Evolutionary conservation across 163 green algal species (phyloP), one percentile per base, ranked within the genome.

Genomic region (Volvox carteri): DNA sequence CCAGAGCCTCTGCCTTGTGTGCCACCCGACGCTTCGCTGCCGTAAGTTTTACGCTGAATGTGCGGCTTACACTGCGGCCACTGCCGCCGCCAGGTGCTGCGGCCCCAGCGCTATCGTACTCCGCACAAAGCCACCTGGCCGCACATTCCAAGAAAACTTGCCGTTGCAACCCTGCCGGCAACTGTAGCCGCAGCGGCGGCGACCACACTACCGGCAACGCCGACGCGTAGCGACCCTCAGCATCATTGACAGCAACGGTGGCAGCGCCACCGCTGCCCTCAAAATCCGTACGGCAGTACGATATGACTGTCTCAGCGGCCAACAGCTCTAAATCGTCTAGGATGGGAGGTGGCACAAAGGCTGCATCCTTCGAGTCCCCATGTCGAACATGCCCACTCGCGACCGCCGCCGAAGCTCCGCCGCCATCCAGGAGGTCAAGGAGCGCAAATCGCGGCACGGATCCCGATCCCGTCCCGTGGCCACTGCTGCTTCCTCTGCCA

Each of bases 21-120:
- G 30, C 67, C 37, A 48, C 35, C 25, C 68, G 50, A 28, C 67
- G 68, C 68, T 88, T 80, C 30, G 83, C 83, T 6, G 81, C 65
- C 1, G 37, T 56, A 1, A 0, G 46, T 0, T 25, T 33, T 19
- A 6, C 41, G 30, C 35, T 39, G 5, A 37, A 30, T 5, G 35
- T 39, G n/a, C 28, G 56, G 58, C 5, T 7, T 8, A n/a, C 58
- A 9, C 58, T 44, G 60, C 58, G 19, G 16, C 78, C 19, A 4
- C 39, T 11, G n/a, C 37, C 39, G 28, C 19, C 28, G n/a, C 78
- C 41, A 14, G 25, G 39, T 14, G 23, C 78, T 14, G 39, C n/a
- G 18, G 11, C 58, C 37, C 58, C 44, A n/a, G 25, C 80, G 65
- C 30, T 39, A 23, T 74, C 81, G 58, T 76, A 86, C 56, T 58